Percentiles rank a stretch among this genome's conserved stretches.
Evolutionary conservation across 805 yeast genomes (phyloP).

Genomic region (Teunomyces kruisii): DNA sequence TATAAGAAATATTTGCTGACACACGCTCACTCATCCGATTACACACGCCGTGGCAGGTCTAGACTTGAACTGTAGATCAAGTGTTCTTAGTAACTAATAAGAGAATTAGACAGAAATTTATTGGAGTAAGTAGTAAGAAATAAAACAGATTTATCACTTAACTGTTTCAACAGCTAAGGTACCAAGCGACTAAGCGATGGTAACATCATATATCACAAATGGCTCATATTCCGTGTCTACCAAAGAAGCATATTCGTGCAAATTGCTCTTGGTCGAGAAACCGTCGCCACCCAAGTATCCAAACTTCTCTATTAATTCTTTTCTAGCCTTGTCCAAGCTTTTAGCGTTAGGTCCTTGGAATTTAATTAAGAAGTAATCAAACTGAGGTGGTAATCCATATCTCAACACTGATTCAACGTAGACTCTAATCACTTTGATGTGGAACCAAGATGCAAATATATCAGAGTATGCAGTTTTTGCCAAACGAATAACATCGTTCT

Average conservation of each 20-base stretch:
- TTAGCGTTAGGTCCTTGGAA: conserved; percentile 39
- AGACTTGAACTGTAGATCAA: neutral
- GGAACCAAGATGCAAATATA: conserved; percentile 83
- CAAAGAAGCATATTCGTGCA: conserved; percentile 85
- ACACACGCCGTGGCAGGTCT: neutral
- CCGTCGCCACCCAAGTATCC: conserved; percentile 94
- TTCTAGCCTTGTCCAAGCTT: conserved; percentile 56
- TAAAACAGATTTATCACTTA: neutral
- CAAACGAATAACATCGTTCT: conserved; percentile 76
- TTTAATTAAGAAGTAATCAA: conserved; percentile 52
- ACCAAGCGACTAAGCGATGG: neutral
- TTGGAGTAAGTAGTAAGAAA: neutral
- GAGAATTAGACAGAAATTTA: neutral
- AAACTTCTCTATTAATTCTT: conserved; percentile 68
- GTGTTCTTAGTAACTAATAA: neutral
- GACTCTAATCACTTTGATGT: conserved; percentile 80
- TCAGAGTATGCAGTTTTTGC: conserved; percentile 90
- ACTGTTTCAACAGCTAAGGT: neutral
- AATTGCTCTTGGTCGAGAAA: conserved; percentile 64
- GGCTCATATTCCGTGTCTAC: conserved; percentile 97
- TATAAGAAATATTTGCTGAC: neutral
- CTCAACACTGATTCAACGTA: conserved; percentile 93
- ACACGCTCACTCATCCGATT: too few species aligned
- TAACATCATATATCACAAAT: conserved; percentile 72
- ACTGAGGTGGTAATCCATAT: conserved; percentile 95